Conservation (phyloP, 345 rosid genomes). For the Gossypium thurberi region DNA sequence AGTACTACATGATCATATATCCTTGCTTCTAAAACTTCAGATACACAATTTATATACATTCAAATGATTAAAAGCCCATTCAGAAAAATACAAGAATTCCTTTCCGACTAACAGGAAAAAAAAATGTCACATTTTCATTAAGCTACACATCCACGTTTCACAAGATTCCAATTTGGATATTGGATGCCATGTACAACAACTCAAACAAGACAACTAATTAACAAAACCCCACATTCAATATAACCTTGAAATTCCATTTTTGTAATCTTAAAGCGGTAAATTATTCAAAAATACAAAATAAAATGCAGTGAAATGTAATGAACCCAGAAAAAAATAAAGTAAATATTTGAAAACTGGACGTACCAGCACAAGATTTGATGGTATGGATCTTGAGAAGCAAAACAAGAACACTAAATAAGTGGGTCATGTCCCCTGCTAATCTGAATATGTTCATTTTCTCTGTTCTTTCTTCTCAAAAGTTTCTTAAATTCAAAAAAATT, state of each 20-base stretch:
- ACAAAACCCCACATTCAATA: neutral
- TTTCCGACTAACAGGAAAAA: neutral
- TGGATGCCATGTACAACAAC: neutral
- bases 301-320: neutral
- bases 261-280: neutral
- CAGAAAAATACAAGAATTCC: neutral
- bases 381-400: slow-evolving; percentile 90
- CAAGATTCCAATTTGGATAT: neutral
- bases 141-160: neutral
- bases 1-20: neutral
- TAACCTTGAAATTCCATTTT: neutral
- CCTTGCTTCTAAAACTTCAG: neutral
- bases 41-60: neutral
- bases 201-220: neutral
- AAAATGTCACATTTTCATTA: neutral
- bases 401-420: slow-evolving; percentile 71
- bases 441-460: slow-evolving; percentile 74
- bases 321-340: neutral
- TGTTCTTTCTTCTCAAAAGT: neutral
- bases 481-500: neutral
- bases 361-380: slow-evolving; percentile 84
- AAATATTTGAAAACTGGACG: neutral
- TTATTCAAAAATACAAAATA: neutral
- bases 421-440: slow-evolving; percentile 83
- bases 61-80: neutral